These are phyloP conservation scores for Phytophthora nicotianae DNA, from an alignment of 352 stramenopile species.

Conservation along the genomic window DNA sequence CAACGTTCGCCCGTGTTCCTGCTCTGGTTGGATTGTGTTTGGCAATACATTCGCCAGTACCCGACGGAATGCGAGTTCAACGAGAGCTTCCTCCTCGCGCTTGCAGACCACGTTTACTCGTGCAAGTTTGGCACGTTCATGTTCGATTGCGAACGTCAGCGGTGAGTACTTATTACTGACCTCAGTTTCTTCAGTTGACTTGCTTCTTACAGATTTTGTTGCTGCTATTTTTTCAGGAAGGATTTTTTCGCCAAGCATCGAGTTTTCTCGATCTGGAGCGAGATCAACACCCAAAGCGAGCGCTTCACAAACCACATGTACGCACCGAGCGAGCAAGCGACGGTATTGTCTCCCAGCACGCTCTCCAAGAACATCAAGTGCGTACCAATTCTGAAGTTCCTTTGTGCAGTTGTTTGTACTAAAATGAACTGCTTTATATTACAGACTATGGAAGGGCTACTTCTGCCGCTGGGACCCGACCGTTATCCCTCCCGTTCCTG, in stretches of 20 bases:
- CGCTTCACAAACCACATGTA: slow-evolving; percentile 75
- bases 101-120: slow-evolving; percentile 97
- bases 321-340: slow-evolving; percentile 47
- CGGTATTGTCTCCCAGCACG: slow-evolving; percentile 69
- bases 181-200: background rate
- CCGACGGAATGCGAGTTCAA: slow-evolving; percentile 98
- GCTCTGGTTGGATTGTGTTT: slow-evolving; percentile 98
- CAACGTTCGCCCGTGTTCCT: slow-evolving; percentile 98
- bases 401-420: slow-evolving; percentile 3
- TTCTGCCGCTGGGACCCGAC: slow-evolving; percentile 88
- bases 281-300: slow-evolving; percentile 74
- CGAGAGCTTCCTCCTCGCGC: slow-evolving; percentile 87
- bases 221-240: slow-evolving; percentile 43
- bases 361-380: slow-evolving; percentile 91
- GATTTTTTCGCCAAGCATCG: slow-evolving; percentile 81
- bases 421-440: slow-evolving; percentile 5
- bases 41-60: slow-evolving; percentile 96
- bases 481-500: slow-evolving; percentile 67
- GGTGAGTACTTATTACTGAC: slow-evolving; percentile 37
- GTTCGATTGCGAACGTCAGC: slow-evolving; percentile 95
- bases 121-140: slow-evolving; percentile 98
- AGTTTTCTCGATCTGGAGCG: slow-evolving; percentile 82
- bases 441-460: slow-evolving; percentile 84
- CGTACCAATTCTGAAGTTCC: slow-evolving; percentile 23
- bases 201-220: slow-evolving; percentile 7